phyloP scores from a whole-genome alignment of 2,329 filamentous ascomycete genomes.

The Leptodontidium sp. region DNA sequence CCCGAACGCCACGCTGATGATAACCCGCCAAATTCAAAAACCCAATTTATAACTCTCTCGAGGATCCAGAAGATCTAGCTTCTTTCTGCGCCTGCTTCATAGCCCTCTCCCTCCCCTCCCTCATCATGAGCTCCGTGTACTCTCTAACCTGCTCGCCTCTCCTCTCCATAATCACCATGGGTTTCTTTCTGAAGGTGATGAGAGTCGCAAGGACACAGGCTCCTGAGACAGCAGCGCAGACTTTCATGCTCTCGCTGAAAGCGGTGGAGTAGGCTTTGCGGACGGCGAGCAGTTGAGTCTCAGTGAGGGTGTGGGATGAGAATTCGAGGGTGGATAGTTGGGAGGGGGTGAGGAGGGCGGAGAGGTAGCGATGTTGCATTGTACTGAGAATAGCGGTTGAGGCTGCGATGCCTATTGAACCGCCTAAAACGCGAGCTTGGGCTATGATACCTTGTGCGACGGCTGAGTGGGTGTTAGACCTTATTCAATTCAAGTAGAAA shows the following conservation, averaged over 20 bases:
- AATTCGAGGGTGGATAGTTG: slow-evolving; percentile 29
- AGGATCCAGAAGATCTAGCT: neutral
- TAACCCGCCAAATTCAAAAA: neutral
- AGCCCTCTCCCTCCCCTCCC: slow-evolving; percentile 8
- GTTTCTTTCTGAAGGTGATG: slow-evolving; percentile 24
- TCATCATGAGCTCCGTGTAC: slow-evolving; percentile 10
- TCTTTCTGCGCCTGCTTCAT: neutral
- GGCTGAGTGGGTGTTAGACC: slow-evolving; percentile 45
- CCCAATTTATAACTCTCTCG: neutral
- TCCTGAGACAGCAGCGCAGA: slow-evolving; percentile 34
- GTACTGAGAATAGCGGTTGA: slow-evolving; percentile 63
- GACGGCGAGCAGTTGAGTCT: slow-evolving; percentile 30
- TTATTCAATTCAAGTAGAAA: no score
- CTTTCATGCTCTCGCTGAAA: slow-evolving; percentile 38
- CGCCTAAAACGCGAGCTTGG: slow-evolving; percentile 66
- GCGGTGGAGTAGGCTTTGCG: slow-evolving; percentile 36
- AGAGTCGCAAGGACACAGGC: slow-evolving; percentile 31
- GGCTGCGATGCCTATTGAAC: slow-evolving; percentile 64
- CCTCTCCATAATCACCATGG: slow-evolving; percentile 24
- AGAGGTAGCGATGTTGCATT: slow-evolving; percentile 28
- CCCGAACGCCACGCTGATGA: slow-evolving; percentile 6
- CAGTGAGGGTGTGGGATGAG: slow-evolving; percentile 20
- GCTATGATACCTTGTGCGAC: slow-evolving; percentile 67
- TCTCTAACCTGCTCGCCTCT: slow-evolving; percentile 27
- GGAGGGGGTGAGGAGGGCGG: slow-evolving; percentile 15